Base-by-base conservation (phyloP, 306 rosid genomes). In the Vicia sativa region DNA sequence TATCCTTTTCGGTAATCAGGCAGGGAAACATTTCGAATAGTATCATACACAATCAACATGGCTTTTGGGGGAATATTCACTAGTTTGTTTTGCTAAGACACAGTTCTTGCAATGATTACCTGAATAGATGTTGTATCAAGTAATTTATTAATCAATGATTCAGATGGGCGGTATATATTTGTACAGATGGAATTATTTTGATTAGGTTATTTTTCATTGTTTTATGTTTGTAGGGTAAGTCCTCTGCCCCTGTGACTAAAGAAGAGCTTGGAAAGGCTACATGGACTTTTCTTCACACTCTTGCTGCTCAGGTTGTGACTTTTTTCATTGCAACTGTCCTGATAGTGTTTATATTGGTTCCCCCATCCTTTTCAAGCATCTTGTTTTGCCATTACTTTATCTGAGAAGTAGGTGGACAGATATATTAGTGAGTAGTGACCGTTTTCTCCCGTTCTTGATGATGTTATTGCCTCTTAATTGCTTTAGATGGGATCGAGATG, bases 281-380 rank as follows among this genome's bases (percentile, higher is more conserved):
- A 50, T 92, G 98, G 98, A 92, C 91, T 63, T 88, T 92, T 64
- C 98, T 92, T 78, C 98, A 92, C 89, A 90, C 92, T 56, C 90
- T 92, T 73, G 96, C 86, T 45, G 96, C 98, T 74, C 95, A 90
- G 96, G 96, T 92, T 43, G 48, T 43, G 48, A 43, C 48, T 43
- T 42, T 13, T 65, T 43, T 48, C 48, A 70, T 37, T 39, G 44
- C 13, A 52, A 43, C 54, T 49, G 12, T 69, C 67, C 65, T 57
- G 44, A 54, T 76, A 21, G 38, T 34, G 38, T 6, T 34, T 34
- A 53, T 70, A 59, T 13, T 53, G 26, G 5, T 42, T 48, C 68
- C 5, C 11, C 15, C 9, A 3, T 74, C 1, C 44, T n/a, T 43
- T 55, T 62, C 48, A 62, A 28, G 50, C 26, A 12, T 70, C 3